A percentile compares a stretch with the other conserved stretches of the same genome.
Evolutionary conservation across 495 filamentous ascomycete species (phyloP).

Genomic region (Trichoderma virens): DNA sequence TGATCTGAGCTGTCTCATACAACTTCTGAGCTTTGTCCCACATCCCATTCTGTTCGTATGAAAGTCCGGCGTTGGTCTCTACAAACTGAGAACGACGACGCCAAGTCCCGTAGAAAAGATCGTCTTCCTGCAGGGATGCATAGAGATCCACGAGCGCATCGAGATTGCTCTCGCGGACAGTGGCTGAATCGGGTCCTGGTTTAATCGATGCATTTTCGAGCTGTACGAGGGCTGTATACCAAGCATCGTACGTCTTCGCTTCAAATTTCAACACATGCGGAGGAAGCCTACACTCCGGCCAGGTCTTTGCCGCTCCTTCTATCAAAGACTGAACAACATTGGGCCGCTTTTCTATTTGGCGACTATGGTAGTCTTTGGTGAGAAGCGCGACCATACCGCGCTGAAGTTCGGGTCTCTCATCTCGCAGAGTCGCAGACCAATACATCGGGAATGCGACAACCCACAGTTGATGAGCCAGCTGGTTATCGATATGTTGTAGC

Average conservation of each 20-base stretch:
- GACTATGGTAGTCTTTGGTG: constrained; percentile 89
- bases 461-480: constrained; percentile 81
- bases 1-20: constrained; percentile 95
- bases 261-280: constrained; percentile 93
- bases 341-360: constrained; percentile 86
- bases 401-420: constrained; percentile 86
- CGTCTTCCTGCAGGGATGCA: constrained; percentile 80
- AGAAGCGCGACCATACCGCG: constrained; percentile 78
- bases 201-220: constrained; percentile 78
- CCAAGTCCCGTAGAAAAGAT: constrained; percentile 98
- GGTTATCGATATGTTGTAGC: constrained; percentile 80
- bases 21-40: constrained; percentile 97
- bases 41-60: constrained; percentile 97
- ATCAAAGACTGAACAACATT: constrained; percentile 91
- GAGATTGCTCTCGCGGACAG: constrained; percentile 83
- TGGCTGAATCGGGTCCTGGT: constrained; percentile 73
- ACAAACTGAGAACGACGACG: constrained; percentile 88
- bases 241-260: constrained; percentile 83
- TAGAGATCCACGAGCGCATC: constrained; percentile 92
- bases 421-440: constrained; percentile 80
- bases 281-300: constrained; percentile 81
- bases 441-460: constrained; percentile 82
- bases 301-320: constrained; percentile 71
- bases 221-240: constrained; percentile 82
- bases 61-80: constrained; percentile 92